Evolutionary conservation across 2,329 filamentous ascomycete genomes (phyloP), one percentile per base, ranked within the genome.

Genomic region (Xylaria sp.): DNA sequence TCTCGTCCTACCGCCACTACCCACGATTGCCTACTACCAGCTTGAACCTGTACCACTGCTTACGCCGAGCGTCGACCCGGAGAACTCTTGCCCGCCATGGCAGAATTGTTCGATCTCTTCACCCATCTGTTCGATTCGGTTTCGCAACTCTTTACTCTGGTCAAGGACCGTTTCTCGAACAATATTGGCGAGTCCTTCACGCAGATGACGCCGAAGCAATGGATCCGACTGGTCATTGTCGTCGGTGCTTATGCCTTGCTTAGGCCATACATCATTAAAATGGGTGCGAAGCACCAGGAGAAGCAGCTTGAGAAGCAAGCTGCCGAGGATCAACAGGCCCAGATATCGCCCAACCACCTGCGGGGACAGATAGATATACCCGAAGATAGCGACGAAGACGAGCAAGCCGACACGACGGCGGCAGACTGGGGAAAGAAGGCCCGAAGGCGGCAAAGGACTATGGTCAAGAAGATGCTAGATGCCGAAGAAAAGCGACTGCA

Each of bases 161-260:
- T 71, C 20, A 56, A 55, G 37, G 61, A 71, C 45, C 74, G 75
- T 63, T 64, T 78, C 57, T 61, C 69, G 50, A 79, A 72, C 70
- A 86, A 86, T 67, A 49, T 85, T 17, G 65, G 71, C 49, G 66
- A 73, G 26, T 76, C 78, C 20, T 76, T 87, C 59, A 71, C 72
- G 57, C 74, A 72, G 57, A 79, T 86, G 76, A 75, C 77, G 1
- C 65, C 70, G 9, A 73, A 83, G 62, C 74, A 79, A 39, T 85
- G 80, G 77, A 79, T 94, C 64, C 88, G 90, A 44, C 79, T 94
- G 53, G 73, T 91, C 62, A 79, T 85, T 61, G 82, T 91, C 57
- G 82, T 91, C 18, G 84, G 90, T 65, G 86, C 83, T 50, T 95
- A 93, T 76, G 69, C 86, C 60, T 80, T 94, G 48, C 66, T 91